Evolutionary conservation across 2,329 filamentous ascomycete species (phyloP), one percentile per base, ranked within the genome.

Genomic region (Hypoxylon sp.): DNA sequence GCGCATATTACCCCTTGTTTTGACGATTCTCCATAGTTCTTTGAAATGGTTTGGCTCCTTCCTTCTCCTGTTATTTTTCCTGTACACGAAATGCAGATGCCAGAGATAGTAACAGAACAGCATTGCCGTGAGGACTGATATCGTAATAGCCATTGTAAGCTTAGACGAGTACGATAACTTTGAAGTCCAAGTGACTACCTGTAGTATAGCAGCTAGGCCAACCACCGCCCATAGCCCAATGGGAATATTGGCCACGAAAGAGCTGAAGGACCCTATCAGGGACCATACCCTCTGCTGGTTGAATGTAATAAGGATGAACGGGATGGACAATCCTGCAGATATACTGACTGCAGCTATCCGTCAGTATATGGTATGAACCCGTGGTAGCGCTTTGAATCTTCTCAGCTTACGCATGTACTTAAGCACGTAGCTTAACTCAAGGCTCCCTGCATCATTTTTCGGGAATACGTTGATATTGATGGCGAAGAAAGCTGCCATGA

Each of bases 401-500:
- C 17, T 23, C 32, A 38, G 19, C 49, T 36, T 38, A 52, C 49
- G 28, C 49, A 52, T 52, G 14, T 52, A 52, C 49, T 52, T 34
- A 19, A 52, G 49, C 1, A 52, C 49, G 11, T 52, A 52, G 19
- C 49, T 17, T 19, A 52, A 23, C 13, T 52, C 17, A 13, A 52
- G 49, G n/a, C 32, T 36, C 5, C 49, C 49, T 21, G 49, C 19
- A 38, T n/a, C 19, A 38, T 38, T 13, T 14, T 38, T 52, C 11
- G 49, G 49, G 13, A 52, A 52, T 9, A n/a, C 49, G 25, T 52
- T 25, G 36, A 52, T 52, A 23, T 52, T 52, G 28, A 52, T 52
- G 7, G 49, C 49, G n/a, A 52, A 52, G 49, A 52, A 52, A 34
- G 49, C 28, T 14, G 49, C 49, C 49, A 52, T 52, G 28, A 52